These are phyloP conservation scores for Aspergillus ellipticus DNA, from an alignment of 495 filamentous ascomycete genomes.

Conservation along the genomic window DNA sequence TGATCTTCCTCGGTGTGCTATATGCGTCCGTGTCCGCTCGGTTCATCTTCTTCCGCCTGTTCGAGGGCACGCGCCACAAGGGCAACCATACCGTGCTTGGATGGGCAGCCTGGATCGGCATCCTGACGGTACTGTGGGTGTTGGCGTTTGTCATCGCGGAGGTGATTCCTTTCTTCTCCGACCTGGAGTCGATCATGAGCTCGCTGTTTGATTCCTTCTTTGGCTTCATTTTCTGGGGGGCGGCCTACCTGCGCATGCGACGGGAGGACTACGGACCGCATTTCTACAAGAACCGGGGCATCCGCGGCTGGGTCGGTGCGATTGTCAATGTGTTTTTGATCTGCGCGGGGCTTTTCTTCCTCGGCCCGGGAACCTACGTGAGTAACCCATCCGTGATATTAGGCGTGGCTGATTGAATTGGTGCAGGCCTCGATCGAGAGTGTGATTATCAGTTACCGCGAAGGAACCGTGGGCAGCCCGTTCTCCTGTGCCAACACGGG, in stretches of 20 bases:
- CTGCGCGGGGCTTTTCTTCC: constrained; percentile 67
- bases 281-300: constrained; percentile 55
- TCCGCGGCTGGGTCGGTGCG: constrained; percentile 59
- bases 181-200: constrained; percentile 79
- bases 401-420: constrained; percentile 8
- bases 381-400: constrained; percentile 28
- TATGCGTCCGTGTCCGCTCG: constrained; percentile 85
- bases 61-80: constrained; percentile 72
- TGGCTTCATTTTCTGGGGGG: constrained; percentile 91
- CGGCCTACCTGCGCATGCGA: constrained; percentile 82
- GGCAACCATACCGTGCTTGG: constrained; percentile 74
- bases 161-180: constrained; percentile 87
- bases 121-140: constrained; percentile 71
- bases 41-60: constrained; percentile 83
- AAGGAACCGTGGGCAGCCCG: constrained; percentile 50
- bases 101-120: constrained; percentile 72
- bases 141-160: constrained; percentile 80
- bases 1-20: constrained; percentile 84
- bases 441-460: constrained; percentile 58
- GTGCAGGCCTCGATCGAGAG: constrained; percentile 54
- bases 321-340: constrained; percentile 68
- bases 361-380: constrained; percentile 75
- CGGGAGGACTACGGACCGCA: constrained; percentile 59
- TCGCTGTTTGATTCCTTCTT: constrained; percentile 91
- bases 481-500: constrained; percentile 64